Evolutionary conservation across 768 basidiomycete species (phyloP).

Genomic region (Dioszegia aurantiaca): DNA sequence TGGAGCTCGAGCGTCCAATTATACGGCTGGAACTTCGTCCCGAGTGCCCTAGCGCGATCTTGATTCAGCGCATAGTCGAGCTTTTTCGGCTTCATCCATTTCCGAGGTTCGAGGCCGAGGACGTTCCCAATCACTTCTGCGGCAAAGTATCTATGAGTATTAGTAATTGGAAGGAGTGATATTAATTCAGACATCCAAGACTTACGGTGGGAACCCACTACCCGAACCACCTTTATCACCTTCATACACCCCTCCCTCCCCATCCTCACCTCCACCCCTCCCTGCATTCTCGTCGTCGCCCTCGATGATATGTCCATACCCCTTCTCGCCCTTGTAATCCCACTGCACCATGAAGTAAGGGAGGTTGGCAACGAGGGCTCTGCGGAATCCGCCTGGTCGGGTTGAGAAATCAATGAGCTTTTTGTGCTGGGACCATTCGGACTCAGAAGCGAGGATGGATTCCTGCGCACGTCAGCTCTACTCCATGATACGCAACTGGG

Average conservation of each 20-base stretch:
- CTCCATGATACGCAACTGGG: neutral
- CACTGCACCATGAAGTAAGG: slow-evolving; percentile 99
- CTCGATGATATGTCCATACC: slow-evolving; percentile 97
- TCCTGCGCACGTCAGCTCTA: slow-evolving; percentile 55
- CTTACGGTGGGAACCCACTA: slow-evolving; percentile 75
- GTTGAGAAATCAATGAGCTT: slow-evolving; percentile 91
- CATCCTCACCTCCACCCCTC: slow-evolving; percentile 58
- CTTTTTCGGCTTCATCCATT: slow-evolving; percentile 76
- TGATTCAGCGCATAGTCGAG: slow-evolving; percentile 69
- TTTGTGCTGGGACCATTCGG: slow-evolving; percentile 98
- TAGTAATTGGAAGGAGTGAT: no score
- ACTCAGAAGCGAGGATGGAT: slow-evolving; percentile 86
- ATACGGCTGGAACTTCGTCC: slow-evolving; percentile 64
- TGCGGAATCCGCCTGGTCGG: slow-evolving; percentile 86
- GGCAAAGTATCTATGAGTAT: slow-evolving; percentile 73
- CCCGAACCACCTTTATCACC: slow-evolving; percentile 72
- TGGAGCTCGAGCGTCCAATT: slow-evolving; percentile 55
- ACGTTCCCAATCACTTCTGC: slow-evolving; percentile 91
- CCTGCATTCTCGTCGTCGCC: slow-evolving; percentile 65
- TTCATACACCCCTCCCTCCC: slow-evolving; percentile 66
- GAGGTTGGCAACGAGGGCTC: slow-evolving; percentile 91
- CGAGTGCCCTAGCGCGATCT: slow-evolving; percentile 68
- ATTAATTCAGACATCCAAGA: neutral
- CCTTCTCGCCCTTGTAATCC: slow-evolving; percentile 95
- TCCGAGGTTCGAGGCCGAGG: slow-evolving; percentile 77